These are phyloP conservation scores for Chrysanthemum lavandulifolium DNA, from an alignment of 129 eudicot species.

Conservation along the genomic window DNA sequence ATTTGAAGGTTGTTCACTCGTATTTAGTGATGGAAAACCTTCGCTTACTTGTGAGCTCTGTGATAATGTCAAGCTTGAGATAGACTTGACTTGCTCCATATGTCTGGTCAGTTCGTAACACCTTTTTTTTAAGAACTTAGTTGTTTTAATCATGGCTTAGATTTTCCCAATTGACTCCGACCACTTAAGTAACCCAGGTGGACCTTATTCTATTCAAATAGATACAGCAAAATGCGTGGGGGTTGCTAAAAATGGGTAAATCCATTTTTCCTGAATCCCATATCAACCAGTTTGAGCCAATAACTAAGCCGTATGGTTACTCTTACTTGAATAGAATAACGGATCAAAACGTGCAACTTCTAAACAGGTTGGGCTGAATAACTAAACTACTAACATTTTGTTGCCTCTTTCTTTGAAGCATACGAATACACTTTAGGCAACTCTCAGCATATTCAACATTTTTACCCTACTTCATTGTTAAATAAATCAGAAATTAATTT, in stretches of 20 bases:
- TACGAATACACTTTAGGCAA: neutral
- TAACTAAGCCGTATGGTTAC: too few relatives aligned
- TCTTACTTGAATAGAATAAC: too few relatives aligned
- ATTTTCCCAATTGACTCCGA: neutral
- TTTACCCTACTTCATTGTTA: neutral
- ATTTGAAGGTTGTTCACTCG: constrained; percentile 64
- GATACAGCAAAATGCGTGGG: neutral
- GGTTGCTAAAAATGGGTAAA: neutral
- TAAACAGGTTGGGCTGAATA: neutral
- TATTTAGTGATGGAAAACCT: constrained; percentile 70
- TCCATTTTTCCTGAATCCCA: neutral
- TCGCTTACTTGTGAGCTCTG: constrained; percentile 82
- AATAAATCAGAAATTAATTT: neutral
- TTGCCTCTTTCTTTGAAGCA: neutral
- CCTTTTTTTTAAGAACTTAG: neutral
- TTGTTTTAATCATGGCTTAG: neutral
- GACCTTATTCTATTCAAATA: constrained; percentile 1
- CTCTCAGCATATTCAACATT: neutral
- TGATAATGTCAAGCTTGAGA: constrained; percentile 77
- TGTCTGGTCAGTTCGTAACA: constrained; percentile 63
- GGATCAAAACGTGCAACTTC: neutral
- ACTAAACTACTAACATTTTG: too few relatives aligned
- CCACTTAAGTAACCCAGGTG: neutral
- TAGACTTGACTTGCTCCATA: constrained; percentile 92
- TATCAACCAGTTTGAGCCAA: neutral